Evolutionary conservation across 345 rosid species (phyloP).

Genomic region (Eutrema heterophyllum): DNA sequence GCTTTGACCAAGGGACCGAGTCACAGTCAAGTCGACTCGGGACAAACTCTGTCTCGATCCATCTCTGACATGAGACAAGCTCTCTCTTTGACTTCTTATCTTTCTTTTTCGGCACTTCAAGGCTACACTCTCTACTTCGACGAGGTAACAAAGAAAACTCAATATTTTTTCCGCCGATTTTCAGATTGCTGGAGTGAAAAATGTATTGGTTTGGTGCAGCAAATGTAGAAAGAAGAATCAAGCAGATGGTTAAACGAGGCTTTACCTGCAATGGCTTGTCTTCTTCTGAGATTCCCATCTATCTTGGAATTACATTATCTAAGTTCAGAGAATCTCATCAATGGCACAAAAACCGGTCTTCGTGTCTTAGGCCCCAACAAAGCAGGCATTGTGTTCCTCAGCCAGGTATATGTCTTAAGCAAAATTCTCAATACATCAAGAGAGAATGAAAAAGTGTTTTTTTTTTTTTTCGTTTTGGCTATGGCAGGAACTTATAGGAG

Average conservation of each 20-base stretch:
- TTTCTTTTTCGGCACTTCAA: constrained; percentile 35
- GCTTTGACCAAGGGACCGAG: constrained; percentile 55
- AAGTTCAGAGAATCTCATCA: constrained; percentile 35
- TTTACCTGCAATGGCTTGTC: constrained; percentile 57
- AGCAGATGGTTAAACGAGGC: constrained; percentile 53
- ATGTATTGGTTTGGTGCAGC: constrained; percentile 12
- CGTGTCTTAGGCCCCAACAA: constrained; percentile 53
- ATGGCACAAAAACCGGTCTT: constrained; percentile 39
- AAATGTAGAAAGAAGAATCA: constrained; percentile 36
- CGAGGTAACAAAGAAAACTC: constrained; percentile 31
- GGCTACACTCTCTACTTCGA: constrained; percentile 72
- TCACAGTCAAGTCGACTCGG: constrained; percentile 51
- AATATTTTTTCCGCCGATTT: neutral
- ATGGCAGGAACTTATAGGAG: constrained; percentile 61
- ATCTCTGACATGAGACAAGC: constrained; percentile 49
- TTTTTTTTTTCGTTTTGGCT: neutral
- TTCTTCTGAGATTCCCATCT: constrained; percentile 61
- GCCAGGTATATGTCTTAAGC: constrained; percentile 39
- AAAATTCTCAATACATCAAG: neutral
- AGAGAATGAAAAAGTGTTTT: neutral
- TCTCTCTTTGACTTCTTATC: constrained; percentile 38
- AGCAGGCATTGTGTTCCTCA: constrained; percentile 66
- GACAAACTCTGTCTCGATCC: constrained; percentile 48
- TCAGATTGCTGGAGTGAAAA: neutral
- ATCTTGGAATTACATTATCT: constrained; percentile 64